phyloP scores from a whole-genome alignment of 2,329 filamentous ascomycete genomes.

The Sordariomycetes sp. region DNA sequence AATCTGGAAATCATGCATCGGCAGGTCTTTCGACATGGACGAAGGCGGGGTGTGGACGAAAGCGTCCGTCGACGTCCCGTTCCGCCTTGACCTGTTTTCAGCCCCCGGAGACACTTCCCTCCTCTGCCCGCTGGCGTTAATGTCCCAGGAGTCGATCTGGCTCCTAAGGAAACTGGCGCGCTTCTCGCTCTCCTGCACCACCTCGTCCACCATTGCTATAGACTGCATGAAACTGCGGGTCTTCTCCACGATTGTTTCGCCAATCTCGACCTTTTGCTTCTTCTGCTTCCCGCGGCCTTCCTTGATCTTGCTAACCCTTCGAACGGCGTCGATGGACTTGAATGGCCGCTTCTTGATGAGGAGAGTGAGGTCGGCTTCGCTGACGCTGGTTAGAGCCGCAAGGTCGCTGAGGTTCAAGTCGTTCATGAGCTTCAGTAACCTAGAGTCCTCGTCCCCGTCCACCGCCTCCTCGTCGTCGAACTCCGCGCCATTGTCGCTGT shows the following conservation, averaged over 20 bases:
- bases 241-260: slow-evolving; percentile 35
- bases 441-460: slow-evolving; percentile 18
- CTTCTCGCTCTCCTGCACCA: slow-evolving; percentile 63
- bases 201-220: slow-evolving; percentile 70
- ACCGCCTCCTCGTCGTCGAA: slow-evolving; percentile 16
- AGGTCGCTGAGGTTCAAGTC: slow-evolving; percentile 62
- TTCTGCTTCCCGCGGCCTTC: slow-evolving; percentile 23
- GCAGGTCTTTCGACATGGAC: slow-evolving; percentile 62
- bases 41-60: slow-evolving; percentile 44
- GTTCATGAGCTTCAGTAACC: slow-evolving; percentile 72
- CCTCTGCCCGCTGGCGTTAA: slow-evolving; percentile 29
- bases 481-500: slow-evolving; percentile 24
- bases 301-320: slow-evolving; percentile 44
- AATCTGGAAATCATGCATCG: slow-evolving; percentile 86
- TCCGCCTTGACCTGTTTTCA: slow-evolving; percentile 12
- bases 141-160: slow-evolving; percentile 32
- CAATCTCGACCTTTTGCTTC: slow-evolving; percentile 31
- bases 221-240: slow-evolving; percentile 62
- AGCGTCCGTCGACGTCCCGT: not conserved
- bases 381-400: slow-evolving; percentile 66
- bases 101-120: slow-evolving; percentile 9
- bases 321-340: slow-evolving; percentile 35
- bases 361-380: slow-evolving; percentile 52
- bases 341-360: slow-evolving; percentile 71
- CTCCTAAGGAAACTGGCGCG: slow-evolving; percentile 46